Percentiles rank a stretch among this genome's conserved stretches.
phyloP scores from a whole-genome alignment of 768 basidiomycete genomes.

The Lactarius deliciosus region DNA sequence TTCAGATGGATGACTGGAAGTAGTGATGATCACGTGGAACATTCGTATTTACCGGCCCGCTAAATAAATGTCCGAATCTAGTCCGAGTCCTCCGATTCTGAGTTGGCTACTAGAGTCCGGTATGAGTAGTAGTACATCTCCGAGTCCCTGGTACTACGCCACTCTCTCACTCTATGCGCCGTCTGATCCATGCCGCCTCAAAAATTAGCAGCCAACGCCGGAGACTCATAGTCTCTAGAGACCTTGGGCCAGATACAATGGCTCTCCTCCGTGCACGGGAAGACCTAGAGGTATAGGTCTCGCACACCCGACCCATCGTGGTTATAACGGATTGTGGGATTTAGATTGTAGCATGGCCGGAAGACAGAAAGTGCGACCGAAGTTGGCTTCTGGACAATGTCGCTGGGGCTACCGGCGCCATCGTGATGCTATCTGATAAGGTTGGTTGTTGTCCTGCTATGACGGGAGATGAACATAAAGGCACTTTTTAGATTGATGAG shows the following conservation, averaged over 20 bases:
- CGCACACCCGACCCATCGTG: background rate
- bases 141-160: constrained; percentile 13
- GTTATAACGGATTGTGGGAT: background rate
- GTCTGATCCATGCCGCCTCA: constrained; percentile 12
- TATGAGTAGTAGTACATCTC: constrained; percentile 1
- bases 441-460: constrained; percentile 39
- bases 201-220: constrained; percentile 21
- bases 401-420: constrained; percentile 56
- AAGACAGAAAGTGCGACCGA: constrained; percentile 57
- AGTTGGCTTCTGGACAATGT: constrained; percentile 75
- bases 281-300: constrained; percentile 51
- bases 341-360: constrained; percentile 50
- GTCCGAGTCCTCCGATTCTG: background rate
- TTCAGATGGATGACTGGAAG: too few species aligned
- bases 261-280: constrained; percentile 47
- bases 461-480: constrained; percentile 18
- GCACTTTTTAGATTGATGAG: constrained; percentile 55
- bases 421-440: constrained; percentile 69
- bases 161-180: background rate
- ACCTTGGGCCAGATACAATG: constrained; percentile 66
- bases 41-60: background rate
- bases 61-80: background rate
- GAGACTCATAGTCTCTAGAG: constrained; percentile 57
- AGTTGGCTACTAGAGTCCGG: background rate
- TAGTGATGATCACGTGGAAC: background rate